Percentiles rank a stretch among this genome's conserved stretches.
These are phyloP conservation scores for Malassezia sp. DNA, from an alignment of 1,284 basidiomycete genomes.

Conservation along the genomic window DNA sequence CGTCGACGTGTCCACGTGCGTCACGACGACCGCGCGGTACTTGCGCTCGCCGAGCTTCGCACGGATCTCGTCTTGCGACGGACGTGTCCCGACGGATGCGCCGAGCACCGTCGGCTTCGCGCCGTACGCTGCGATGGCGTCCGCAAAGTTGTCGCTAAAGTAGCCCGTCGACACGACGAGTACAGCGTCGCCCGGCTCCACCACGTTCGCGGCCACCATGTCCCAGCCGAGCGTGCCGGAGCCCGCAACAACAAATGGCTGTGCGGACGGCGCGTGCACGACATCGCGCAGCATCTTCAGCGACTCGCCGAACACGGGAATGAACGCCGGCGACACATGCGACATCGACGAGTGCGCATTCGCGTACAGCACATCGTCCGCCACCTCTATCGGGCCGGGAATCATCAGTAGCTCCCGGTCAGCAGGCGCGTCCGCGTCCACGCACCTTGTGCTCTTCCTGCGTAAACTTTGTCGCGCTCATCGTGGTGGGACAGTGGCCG, in stretches of 20 bases:
- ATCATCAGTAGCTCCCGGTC: conserved; percentile 50
- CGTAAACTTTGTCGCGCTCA: conserved; percentile 7
- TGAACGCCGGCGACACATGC: conserved; percentile 83
- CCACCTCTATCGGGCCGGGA: conserved; percentile 69
- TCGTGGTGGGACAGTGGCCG: neutral
- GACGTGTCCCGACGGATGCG: conserved; percentile 69
- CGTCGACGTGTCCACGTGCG: conserved; percentile 60
- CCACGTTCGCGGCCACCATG: conserved; percentile 56
- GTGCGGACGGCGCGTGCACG: conserved; percentile 52
- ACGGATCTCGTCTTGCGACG: conserved; percentile 57
- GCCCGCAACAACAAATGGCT: conserved; percentile 69
- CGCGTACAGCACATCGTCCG: conserved; percentile 57
- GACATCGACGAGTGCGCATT: conserved; percentile 45
- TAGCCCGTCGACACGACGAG: conserved; percentile 59
- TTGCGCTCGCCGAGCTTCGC: conserved; percentile 65
- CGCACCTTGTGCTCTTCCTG: conserved; percentile 12
- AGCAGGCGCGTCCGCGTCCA: too few relatives aligned
- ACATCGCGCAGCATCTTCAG: conserved; percentile 68
- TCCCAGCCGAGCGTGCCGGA: conserved; percentile 89
- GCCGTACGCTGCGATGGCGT: conserved; percentile 61
- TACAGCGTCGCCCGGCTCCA: conserved; percentile 65
- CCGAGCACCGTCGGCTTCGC: conserved; percentile 76
- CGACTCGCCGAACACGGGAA: conserved; percentile 77
- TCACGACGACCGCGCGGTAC: conserved; percentile 83
- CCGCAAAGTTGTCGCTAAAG: conserved; percentile 45